Evolutionary conservation across 345 rosid species (phyloP).

Genomic region (Geranium brycei): DNA sequence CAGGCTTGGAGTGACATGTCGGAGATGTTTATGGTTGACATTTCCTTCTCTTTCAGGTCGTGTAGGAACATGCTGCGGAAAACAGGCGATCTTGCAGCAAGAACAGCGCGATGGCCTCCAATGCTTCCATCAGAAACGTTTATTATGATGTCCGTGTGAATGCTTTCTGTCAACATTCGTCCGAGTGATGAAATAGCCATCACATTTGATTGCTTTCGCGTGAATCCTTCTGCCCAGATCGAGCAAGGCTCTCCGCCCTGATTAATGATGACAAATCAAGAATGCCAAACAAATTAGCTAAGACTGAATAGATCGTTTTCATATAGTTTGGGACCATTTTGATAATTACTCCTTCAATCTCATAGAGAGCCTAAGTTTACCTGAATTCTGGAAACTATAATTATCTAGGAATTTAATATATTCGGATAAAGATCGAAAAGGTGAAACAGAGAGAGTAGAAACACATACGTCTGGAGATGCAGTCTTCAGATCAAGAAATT

Average conservation of each 20-base stretch:
- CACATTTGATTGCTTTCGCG: constrained; percentile 30
- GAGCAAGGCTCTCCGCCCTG: constrained; percentile 71
- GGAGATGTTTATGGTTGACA: constrained; percentile 51
- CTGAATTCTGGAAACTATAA: too few relatives aligned
- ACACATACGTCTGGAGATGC: constrained; percentile 50
- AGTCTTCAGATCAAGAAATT: constrained; percentile 72
- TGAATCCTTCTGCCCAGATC: constrained; percentile 61
- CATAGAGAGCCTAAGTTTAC: too few relatives aligned
- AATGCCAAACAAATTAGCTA: constrained; percentile 2
- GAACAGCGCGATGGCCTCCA: constrained; percentile 79
- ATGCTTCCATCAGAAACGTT: constrained; percentile 73
- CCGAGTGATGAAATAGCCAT: constrained; percentile 52
- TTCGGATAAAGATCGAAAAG: neutral
- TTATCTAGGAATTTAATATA: too few relatives aligned
- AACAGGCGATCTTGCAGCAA: constrained; percentile 87
- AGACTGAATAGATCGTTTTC: neutral
- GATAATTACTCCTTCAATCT: too few relatives aligned
- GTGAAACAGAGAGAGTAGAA: constrained; percentile 5
- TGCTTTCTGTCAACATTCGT: constrained; percentile 76
- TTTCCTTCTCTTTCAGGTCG: constrained; percentile 80
- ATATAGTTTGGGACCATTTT: too few relatives aligned
- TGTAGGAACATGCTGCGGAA: constrained; percentile 78
- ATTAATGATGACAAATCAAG: neutral
- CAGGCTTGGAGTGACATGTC: constrained; percentile 83
- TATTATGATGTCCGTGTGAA: constrained; percentile 66